These are phyloP conservation scores for Maudiozyma serrabonitensis DNA, from an alignment of 805 yeast genomes.

Conservation along the genomic window DNA sequence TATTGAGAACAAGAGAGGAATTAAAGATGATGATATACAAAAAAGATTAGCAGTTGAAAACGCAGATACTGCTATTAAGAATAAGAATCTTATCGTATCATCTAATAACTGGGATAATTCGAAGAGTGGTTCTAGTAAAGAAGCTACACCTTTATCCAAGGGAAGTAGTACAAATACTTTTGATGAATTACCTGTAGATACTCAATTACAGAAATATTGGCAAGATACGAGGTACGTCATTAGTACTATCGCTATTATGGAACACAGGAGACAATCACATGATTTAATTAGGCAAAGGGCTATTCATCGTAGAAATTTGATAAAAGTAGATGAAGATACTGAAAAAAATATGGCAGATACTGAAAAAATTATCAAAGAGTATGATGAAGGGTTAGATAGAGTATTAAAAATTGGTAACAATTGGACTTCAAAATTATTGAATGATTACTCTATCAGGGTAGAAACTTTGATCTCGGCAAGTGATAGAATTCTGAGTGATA, in stretches of 20 bases:
- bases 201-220: conserved; percentile 19
- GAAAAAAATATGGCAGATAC: conserved; percentile 13
- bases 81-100: not conserved
- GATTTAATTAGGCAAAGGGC: conserved; percentile 16
- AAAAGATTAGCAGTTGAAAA: not conserved
- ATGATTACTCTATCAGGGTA: conserved; percentile 41
- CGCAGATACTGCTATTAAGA: not conserved
- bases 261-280: conserved; percentile 21
- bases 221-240: conserved; percentile 17
- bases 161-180: not conserved
- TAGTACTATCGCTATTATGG: conserved; percentile 19
- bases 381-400: conserved; percentile 18
- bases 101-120: not conserved
- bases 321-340: conserved; percentile 11
- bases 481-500: conserved; percentile 63
- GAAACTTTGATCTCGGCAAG: conserved; percentile 54
- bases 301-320: conserved; percentile 9
- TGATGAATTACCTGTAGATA: conserved; percentile 12
- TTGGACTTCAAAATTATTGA: conserved; percentile 24
- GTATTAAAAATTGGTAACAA: conserved; percentile 24
- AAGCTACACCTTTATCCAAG: not conserved
- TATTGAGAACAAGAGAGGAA: not conserved
- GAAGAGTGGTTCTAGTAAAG: not conserved
- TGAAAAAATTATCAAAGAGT: conserved; percentile 11
- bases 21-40: not conserved